Evolutionary conservation across 805 yeast species (phyloP).

Genomic region (Sugiyamaella mastotermitis): DNA sequence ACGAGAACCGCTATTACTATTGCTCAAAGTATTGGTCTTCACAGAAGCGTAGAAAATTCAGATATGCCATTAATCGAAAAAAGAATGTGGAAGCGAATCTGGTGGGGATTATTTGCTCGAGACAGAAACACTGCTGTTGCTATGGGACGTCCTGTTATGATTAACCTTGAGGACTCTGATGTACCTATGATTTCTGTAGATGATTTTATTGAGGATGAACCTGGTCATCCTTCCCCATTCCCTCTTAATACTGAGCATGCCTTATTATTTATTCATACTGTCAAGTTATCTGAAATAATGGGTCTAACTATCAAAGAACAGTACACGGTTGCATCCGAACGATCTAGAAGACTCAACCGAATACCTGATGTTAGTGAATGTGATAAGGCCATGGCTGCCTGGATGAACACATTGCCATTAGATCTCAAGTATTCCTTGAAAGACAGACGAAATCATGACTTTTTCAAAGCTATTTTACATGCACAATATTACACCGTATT

Average conservation of each 20-base stretch:
- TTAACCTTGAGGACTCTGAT: constrained; percentile 68
- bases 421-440: constrained; percentile 56
- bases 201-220: constrained; percentile 55
- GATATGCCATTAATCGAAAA: constrained; percentile 36
- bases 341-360: constrained; percentile 35
- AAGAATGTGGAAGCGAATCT: constrained; percentile 56
- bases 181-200: constrained; percentile 64
- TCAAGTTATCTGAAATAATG: constrained; percentile 64
- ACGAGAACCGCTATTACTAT: constrained; percentile 60
- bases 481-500: constrained; percentile 69
- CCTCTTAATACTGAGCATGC: constrained; percentile 45
- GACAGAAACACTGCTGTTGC: constrained; percentile 67
- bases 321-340: constrained; percentile 62
- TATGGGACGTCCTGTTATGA: constrained; percentile 64
- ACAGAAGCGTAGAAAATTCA: constrained; percentile 42
- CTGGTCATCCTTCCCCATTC: constrained; percentile 34
- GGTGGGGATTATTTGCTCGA: constrained; percentile 73
- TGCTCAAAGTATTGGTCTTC: constrained; percentile 75
- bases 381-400: constrained; percentile 69
- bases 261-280: constrained; percentile 53
- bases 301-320: constrained; percentile 66
- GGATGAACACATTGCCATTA: constrained; percentile 64
- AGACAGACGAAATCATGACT: constrained; percentile 47
- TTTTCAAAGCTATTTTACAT: constrained; percentile 53
- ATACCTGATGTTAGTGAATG: constrained; percentile 53